Conservation (phyloP, 176 grass and related monocot genomes). For the Musa beccarii region DNA sequence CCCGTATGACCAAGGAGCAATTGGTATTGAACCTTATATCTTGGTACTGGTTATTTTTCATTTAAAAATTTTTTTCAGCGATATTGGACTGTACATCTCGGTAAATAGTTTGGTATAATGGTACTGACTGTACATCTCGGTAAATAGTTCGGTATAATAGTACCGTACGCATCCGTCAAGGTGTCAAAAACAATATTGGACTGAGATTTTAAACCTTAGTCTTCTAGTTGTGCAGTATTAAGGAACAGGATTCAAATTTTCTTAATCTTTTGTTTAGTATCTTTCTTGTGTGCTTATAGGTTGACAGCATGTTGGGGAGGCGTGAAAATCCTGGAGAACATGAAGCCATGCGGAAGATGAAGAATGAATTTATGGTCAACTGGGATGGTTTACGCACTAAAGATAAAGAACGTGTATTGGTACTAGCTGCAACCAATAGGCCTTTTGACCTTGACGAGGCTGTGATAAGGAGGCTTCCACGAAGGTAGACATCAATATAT, state of each 20-base stretch:
- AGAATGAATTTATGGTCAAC: constrained; percentile 99
- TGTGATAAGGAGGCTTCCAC: constrained; percentile 88
- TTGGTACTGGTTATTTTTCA: no score
- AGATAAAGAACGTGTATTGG: constrained; percentile 90
- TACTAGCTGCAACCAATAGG: constrained; percentile 95
- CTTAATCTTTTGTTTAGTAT: background rate
- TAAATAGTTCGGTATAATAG: no score
- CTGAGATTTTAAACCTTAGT: no score
- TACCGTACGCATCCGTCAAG: no score
- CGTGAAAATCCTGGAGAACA: constrained; percentile 96
- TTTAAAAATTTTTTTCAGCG: no score
- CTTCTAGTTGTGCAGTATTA: no score
- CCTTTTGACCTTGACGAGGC: constrained; percentile 99
- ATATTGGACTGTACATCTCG: no score
- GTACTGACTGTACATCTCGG: no score
- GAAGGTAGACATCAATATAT: constrained; percentile 44
- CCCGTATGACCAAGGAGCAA: no score
- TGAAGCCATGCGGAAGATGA: constrained; percentile 99
- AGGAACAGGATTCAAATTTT: background rate
- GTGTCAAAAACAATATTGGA: no score
- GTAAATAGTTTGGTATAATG: no score
- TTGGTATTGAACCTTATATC: no score
- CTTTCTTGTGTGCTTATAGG: constrained; percentile 36
- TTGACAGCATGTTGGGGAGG: constrained; percentile 90
- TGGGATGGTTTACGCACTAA: constrained; percentile 97